A percentile compares a stretch with the other conserved stretches of the same genome.
Conservation (phyloP, 2,329 filamentous ascomycete genomes). For the Fusarium metavorans region DNA sequence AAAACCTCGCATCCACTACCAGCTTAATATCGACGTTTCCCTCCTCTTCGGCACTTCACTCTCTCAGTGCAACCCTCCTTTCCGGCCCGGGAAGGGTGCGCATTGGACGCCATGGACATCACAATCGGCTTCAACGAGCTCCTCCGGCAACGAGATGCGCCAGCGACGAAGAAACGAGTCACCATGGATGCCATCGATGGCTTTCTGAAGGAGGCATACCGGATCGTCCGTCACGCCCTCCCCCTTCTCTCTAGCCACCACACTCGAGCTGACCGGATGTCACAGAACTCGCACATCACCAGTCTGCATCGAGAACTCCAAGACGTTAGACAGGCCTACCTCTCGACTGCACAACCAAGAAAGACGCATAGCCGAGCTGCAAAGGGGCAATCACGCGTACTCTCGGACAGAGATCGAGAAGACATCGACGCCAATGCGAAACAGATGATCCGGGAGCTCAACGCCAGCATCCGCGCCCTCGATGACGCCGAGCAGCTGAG, state of each 20-base stretch:
- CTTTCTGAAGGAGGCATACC: slow-evolving; percentile 93
- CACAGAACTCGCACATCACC: slow-evolving; percentile 84
- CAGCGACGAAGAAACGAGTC: slow-evolving; percentile 55
- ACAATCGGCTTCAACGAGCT: slow-evolving; percentile 77
- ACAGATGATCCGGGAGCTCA: slow-evolving; percentile 85
- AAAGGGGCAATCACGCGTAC: slow-evolving; percentile 62
- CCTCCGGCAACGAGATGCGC: slow-evolving; percentile 69
- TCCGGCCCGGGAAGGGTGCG: slow-evolving; percentile 18
- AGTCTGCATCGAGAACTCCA: slow-evolving; percentile 84
- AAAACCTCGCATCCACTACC: background rate
- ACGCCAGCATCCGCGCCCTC: slow-evolving; percentile 82
- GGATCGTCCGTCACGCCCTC: slow-evolving; percentile 74
- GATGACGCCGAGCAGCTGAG: slow-evolving; percentile 86
- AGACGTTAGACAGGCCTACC: slow-evolving; percentile 88
- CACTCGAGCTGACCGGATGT: slow-evolving; percentile 29
- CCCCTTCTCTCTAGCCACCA: slow-evolving; percentile 18
- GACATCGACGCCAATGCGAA: slow-evolving; percentile 90
- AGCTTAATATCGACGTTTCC: background rate
- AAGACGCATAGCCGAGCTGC: slow-evolving; percentile 62
- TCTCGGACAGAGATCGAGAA: slow-evolving; percentile 86
- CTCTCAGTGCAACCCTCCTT: slow-evolving; percentile 7
- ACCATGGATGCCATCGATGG: slow-evolving; percentile 74
- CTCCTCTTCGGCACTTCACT: background rate
- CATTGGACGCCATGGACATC: slow-evolving; percentile 65
- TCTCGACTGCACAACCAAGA: slow-evolving; percentile 80